Evolutionary conservation across 257 asterid species (phyloP).

Genomic region (Echium plantagineum): DNA sequence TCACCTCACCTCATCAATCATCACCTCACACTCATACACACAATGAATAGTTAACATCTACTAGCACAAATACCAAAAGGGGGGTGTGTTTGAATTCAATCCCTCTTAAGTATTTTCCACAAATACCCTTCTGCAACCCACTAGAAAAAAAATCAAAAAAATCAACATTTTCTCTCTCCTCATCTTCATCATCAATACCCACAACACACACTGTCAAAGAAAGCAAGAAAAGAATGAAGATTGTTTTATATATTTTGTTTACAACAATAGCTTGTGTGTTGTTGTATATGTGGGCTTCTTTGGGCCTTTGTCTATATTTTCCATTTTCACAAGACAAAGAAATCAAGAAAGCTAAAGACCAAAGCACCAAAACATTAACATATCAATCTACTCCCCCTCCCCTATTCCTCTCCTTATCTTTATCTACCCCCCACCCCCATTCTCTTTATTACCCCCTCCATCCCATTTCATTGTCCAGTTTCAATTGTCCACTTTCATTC

Average conservation of each 20-base stretch:
- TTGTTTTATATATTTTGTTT: constrained; percentile 15
- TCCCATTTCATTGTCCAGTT: no score
- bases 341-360: constrained; percentile 2
- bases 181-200: constrained; percentile 35
- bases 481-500: no score
- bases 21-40: no score
- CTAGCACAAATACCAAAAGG: no score
- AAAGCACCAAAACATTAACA: constrained; percentile 26
- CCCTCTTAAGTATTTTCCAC: constrained; percentile 20
- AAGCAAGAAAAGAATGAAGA: constrained; percentile 9
- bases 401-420: no score
- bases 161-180: constrained; percentile 1
- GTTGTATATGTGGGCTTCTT: constrained; percentile 53
- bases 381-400: no score
- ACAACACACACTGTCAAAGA: constrained; percentile 22
- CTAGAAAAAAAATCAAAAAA: constrained; percentile 28
- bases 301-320: constrained; percentile 29
- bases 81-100: no score
- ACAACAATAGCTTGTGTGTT: no score
- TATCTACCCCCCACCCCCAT: no score
- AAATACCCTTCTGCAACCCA: constrained; percentile 83
- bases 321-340: constrained; percentile 21
- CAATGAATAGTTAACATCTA: no score
- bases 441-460: no score
- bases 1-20: not conserved